Base-by-base conservation (phyloP, 2,329 filamentous ascomycete species). In the Diplodia corticola region DNA sequence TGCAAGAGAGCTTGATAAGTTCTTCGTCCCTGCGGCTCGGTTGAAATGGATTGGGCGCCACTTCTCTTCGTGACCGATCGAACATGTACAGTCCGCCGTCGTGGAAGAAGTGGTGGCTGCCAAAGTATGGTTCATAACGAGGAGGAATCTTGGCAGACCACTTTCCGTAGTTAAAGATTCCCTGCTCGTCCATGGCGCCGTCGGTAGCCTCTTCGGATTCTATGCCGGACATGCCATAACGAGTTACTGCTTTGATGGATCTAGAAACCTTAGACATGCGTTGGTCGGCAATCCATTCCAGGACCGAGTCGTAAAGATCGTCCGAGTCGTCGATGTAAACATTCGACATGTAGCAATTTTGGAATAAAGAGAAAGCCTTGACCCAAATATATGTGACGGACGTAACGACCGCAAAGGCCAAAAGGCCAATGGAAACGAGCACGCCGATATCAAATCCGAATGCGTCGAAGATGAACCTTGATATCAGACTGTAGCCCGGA, bases 381-480 rank as follows among this genome's bases (percentile, higher is more conserved):
- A 68, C 67, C 68, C 76, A 79, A 12, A 80, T 46, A 67, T 76
- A 81, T 26, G 76, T 71, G 5, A 73, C 68, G 12, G 76, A 77
- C 59, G 80, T 80, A 22, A 71, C 71, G 3, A 78, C 49, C 5
- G 78, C 81, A 53, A 82, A 77, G n/a, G 80, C 40, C 37, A 83
- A 70, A 3, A 82, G 72, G 28, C 76, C 76, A 15, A 79, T 69
- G 1, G 80, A 79, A 30, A 84, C 82, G 59, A 81, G 69, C 48
- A 83, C 67, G 22, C 81, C 81, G 66, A 83, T 77, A 68, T 85
- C 83, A 63, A 85, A 76, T 7, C 82, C 81, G 26, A 82, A 74
- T 2, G 75, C 68, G 4, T 79, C 74, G 7, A 76, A 73, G 28
- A 82, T 73, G 66, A 81, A 78, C 33, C 78, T 76, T 1, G 81